Base-by-base conservation (phyloP, 2,329 filamentous ascomycete genomes). In the Trichoderma endophyticum region DNA sequence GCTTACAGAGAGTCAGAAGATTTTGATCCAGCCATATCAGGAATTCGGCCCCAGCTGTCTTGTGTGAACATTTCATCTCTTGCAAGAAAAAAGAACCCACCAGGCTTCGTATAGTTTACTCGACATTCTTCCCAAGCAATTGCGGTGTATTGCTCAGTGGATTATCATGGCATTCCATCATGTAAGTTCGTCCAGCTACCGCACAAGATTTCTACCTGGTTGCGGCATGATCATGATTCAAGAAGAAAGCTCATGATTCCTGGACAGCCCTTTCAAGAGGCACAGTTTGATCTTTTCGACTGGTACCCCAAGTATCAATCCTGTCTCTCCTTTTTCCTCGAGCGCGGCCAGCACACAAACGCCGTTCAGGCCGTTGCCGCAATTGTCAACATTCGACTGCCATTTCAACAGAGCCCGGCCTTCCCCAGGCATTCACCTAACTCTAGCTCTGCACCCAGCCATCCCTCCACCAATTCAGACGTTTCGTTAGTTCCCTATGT, bases 261-360 rank as follows among this genome's bases (percentile, higher is more conserved):
- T 59, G 28, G 21, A 15, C 32, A 86, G 85, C 82, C 84, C 7
- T 85, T 86, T 73, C 80, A 84, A 73, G 83, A 85, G 73, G 78
- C 80, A 67, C 82, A 86, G 62, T 91, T 95, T 82, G 92, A 95
- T 81, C 92, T 98, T 75, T 92, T 98, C 80, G 92, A 94, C 73
- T 98, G 96, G 96, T 93, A 97, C 80, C 93, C 93, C 11, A 92
- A 92, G 73, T 97, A 97, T 81, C 92, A 96, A 82, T 94, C 90
- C 75, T 99, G 96, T 82, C 90, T 95, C 76, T 89, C 90, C 71
- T 98, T 95, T 84, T 99, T 98, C 79, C 85, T 98, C 78, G 93
- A 98, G 77, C 91, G 95, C 78, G 94, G 94, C 7, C 95, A 98
- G 80, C 91, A 97, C 81, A 92, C 90, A 74, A 88, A 87, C 21